Evolutionary conservation across 140 eudicot genomes (phyloP), one percentile per base, ranked within the genome.

Genomic region (Anethum foeniculum): DNA sequence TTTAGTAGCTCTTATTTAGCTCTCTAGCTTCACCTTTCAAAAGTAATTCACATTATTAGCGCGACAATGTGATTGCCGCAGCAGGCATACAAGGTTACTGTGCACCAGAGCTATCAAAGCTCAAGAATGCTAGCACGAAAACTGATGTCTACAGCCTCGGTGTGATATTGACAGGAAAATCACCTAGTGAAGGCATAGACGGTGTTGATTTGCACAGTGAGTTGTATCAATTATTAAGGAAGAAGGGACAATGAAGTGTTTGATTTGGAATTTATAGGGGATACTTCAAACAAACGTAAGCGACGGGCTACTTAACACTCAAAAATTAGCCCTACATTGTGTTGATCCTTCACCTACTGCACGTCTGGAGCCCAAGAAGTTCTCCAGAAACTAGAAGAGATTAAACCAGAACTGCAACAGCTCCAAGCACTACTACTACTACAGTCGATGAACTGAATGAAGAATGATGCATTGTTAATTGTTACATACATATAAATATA

Each of bases 241-340:
- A 82, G 97, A 95, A 78, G 90, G 97, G 99, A 95, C 93, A 95
- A 92, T 85, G 97, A 92, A 75, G 97, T 92, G 12, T 95, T 92
- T 52, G 98, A 94, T 78, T 83, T 92, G 90, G 97, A 94, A 72
- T 80, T 94, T 6, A 88, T 89, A 91, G 86, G 95, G 72, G 98
- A 92, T 69, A 85, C 88, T 0, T 82, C 92, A 1, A 85, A 88
- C 92, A 2, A 86, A 88, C 21, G 85, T 85, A 18, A 92, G 91
- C 2, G 96, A 90, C 65, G 98, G 92, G 82, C 75, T 94, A 87
- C 87, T 94, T 38, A 88, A 80, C 78, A 84, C 90, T 15, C 72
- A 92, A 80, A 94, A 94, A 80, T 73, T 94, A 82, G 98, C 95
- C 21, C 84, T 92, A 81, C 98, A 92, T 69, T 92, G 96, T 77